Base-by-base conservation (phyloP, 2,329 filamentous ascomycete genomes). In the Microthyrium microscopicum region DNA sequence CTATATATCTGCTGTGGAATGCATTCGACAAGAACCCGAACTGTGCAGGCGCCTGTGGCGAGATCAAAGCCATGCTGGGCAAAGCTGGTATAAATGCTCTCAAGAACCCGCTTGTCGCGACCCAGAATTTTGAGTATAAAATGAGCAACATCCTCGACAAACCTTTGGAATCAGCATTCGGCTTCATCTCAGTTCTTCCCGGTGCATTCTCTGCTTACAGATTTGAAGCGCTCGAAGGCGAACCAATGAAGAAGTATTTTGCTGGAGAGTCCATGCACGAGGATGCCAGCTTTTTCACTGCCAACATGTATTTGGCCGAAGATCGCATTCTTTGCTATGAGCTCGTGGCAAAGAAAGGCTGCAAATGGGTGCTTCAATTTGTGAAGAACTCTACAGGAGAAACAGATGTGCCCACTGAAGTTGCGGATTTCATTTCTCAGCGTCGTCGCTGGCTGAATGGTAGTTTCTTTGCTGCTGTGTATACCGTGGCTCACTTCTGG, bases 111-210 rank as follows among this genome's bases (percentile, higher is more conserved):
- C 68, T 98, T 4, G 81, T 98, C 16, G 89, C 89, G 2, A 85
- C 84, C 1, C 89, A 98, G 49, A 98, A 98, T 51, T 98, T 98
- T 46, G 89, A 98, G 61, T 98, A 98, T 68, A 98, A 98, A 68
- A 92, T 98, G 79, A 93, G 83, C 54, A 98, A 95, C 50, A 95
- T 98, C 50, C 68, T 98, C 27, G 89, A 98, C 55, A 98, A 98
- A 60, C 89, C 89, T 3, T 63, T 98, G 25, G 89, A 98, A 53
- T 94, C 85, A 4, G 82, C 87, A 0, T 98, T 98, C 54, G 89
- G 89, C 29, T 98, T 94, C 60, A 95, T 98, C 51, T 83, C 82
- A 27, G 89, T 98, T 48, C 65, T 98, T 50, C 89, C 89, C 1
- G 89, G 89, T 61, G 89, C 89, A 37, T 92, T 98, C 57, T 95